Base-by-base conservation (phyloP, 2,329 filamentous ascomycete genomes). In the Ceratocystis variospora region DNA sequence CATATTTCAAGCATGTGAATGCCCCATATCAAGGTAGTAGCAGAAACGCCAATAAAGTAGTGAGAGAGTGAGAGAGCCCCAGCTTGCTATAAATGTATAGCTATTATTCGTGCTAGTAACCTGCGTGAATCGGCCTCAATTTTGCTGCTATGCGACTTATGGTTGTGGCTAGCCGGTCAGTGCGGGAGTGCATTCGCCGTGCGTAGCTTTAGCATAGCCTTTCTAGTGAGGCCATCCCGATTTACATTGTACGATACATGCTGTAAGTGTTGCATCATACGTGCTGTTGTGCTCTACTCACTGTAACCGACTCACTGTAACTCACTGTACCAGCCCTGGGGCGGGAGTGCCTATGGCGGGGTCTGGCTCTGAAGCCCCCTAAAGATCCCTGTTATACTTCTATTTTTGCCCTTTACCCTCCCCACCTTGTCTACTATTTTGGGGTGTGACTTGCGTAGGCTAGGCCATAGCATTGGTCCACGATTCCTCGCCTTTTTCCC, bases 401-500 rank as follows among this genome's bases (percentile, higher is more conserved):
- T 59, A 59, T 59, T 59, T 37, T 66, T 61, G 46, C 31, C 25
- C 17, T 25, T 57, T 61, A 31, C 31, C 31, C 31, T 45, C 59
- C 59, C 65, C 57, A 8, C 8, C 48, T 19, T 25, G 46, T 61
- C 59, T 45, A 19, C 59, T 57, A 63, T 66, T 62, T 62, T 66
- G 33, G 46, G 45, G 46, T 2, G 15, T 65, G 46, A 33, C 45
- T 66, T 46, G 61, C 61, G 45, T 31, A 57, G 53, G 59, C 53
- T 31, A 57, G 53, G 59, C 53, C 59, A 48, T 41, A 15, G 37
- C 12, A 25, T 28, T 5, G 28, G 28, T 4, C 37, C 37, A 65
- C 31, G 28, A 31, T 68, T 64, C 55, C 57, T 62, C 62, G 66
- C 53, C 19, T 55, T 63, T 61, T 67, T 67, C 64, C 31, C 22